Evolutionary conservation across 1,284 basidiomycete species (phyloP), one percentile per base, ranked within the genome.

Genomic region (Cryptococcus sp.): DNA sequence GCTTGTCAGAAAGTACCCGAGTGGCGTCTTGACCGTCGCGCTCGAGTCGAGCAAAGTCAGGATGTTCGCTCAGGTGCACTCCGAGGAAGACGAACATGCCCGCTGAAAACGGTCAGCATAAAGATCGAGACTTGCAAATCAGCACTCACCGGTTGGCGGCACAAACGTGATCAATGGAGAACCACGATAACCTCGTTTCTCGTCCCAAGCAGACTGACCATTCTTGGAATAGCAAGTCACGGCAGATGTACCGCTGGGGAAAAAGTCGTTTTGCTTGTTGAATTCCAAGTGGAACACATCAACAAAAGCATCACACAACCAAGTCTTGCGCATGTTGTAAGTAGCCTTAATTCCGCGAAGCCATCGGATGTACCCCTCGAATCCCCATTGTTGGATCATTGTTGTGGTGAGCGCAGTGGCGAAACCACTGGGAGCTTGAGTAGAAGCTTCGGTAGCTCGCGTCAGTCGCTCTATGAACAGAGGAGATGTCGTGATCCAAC

Each of bases 341-440:
- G 64, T 68, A 3, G 77, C 74, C 63, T 78, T 77, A 62, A 80
- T 69, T 73, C 85, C 86, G 47, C 85, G 82, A 40, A 91, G 79
- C 90, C 90, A 92, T 38, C 88, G 83, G 46, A 89, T 78, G 73
- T 88, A 91, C 1, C 89, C 89, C 6, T 85, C 81, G 58, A 79
- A 75, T 34, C 85, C 82, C 88, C 89, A 92, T 45, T 79, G 77
- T 48, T 84, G 81, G 23, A 92, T 72, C 16, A 89, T 79, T 49
- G 85, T 81, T 1, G 85, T 80, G 4, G 91, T 80, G 45, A 91
- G 68, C 1, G 85, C 82, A 4, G 73, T 70, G 44, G 83, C 81
- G 63, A 91, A 87, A 3, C 89, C 89, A 58, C 84, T 87, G 3
- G 89, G 88, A 0, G 84, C 83, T 70, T 89, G 88, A 0, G 88